These are phyloP conservation scores for Sinapis alba DNA, from an alignment of 441 rosid species.

Conservation along the genomic window DNA sequence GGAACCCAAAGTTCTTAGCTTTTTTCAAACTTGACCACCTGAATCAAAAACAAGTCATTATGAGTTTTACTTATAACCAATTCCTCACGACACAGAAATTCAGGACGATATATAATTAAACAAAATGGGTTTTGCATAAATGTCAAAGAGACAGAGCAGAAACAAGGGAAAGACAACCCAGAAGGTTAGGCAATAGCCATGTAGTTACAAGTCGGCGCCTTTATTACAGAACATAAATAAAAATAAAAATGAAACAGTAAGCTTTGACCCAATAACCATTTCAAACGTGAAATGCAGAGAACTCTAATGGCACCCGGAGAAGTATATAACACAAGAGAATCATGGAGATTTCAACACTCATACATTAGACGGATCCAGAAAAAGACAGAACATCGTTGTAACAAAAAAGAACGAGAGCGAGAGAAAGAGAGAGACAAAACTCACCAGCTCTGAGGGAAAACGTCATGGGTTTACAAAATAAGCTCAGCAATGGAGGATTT, in stretches of 20 bases:
- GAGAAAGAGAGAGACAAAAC: conserved; percentile 23
- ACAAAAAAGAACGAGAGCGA: background rate
- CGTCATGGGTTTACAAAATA: conserved; percentile 29
- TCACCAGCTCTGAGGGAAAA: conserved; percentile 31
- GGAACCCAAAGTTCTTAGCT: background rate
- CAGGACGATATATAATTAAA: background rate
- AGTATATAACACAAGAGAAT: background rate
- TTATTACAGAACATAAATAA: background rate
- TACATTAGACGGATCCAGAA: conserved; percentile 5
- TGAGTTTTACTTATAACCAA: background rate
- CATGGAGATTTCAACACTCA: background rate
- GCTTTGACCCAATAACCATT: conserved; percentile 29
- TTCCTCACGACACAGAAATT: conserved; percentile 11
- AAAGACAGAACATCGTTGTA: conserved; percentile 10
- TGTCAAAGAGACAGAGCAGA: conserved; percentile 30
- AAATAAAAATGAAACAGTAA: background rate
- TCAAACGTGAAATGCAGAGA: conserved; percentile 10
- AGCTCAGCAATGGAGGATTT: conserved; percentile 22
- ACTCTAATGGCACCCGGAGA: conserved; percentile 3
- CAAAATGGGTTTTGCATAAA: background rate
- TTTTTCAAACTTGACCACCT: conserved; percentile 32
- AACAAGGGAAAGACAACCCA: background rate
- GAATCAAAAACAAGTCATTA: conserved; percentile 18
- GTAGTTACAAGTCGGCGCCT: conserved; percentile 7
- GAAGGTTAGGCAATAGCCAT: conserved; percentile 11